These are phyloP conservation scores for Colletotrichum lini DNA, from an alignment of 2,329 filamentous ascomycete species.

Conservation along the genomic window DNA sequence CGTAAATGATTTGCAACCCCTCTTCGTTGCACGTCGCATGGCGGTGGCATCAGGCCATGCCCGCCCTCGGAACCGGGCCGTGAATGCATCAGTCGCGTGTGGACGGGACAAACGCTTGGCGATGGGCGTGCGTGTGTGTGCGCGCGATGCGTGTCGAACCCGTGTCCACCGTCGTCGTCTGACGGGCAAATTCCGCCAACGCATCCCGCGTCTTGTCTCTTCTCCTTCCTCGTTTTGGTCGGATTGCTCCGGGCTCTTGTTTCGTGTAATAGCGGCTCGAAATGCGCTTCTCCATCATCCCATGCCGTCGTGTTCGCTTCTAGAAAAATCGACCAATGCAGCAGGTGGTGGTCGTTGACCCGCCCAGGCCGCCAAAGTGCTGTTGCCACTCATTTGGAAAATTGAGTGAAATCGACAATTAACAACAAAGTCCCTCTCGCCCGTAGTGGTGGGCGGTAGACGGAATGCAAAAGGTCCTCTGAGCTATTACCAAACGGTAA, in stretches of 20 bases:
- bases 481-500: constrained; percentile 43
- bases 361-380: constrained; percentile 1
- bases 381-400: constrained; percentile 28
- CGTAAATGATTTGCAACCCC: constrained; percentile 13
- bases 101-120: constrained; percentile 11
- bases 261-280: constrained; percentile 19
- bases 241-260: constrained; percentile 38
- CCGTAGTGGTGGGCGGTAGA: constrained; percentile 29
- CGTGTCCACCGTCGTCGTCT: constrained; percentile 29
- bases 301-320: constrained; percentile 15
- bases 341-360: constrained; percentile 25
- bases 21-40: constrained; percentile 29
- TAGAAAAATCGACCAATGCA: constrained; percentile 37
- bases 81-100: constrained; percentile 9
- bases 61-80: constrained; percentile 32
- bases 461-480: constrained; percentile 31
- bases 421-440: constrained; percentile 25
- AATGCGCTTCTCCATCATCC: not conserved
- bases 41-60: constrained; percentile 28
- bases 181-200: constrained; percentile 21
- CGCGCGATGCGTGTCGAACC: constrained; percentile 31
- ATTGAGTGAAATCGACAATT: not conserved
- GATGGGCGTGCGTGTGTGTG: constrained; percentile 22
- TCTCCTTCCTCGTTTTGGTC: not conserved
- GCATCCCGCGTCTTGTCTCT: constrained; percentile 30